phyloP scores from a whole-genome alignment of 1,284 basidiomycete species.

The Leccinum colubrinum region DNA sequence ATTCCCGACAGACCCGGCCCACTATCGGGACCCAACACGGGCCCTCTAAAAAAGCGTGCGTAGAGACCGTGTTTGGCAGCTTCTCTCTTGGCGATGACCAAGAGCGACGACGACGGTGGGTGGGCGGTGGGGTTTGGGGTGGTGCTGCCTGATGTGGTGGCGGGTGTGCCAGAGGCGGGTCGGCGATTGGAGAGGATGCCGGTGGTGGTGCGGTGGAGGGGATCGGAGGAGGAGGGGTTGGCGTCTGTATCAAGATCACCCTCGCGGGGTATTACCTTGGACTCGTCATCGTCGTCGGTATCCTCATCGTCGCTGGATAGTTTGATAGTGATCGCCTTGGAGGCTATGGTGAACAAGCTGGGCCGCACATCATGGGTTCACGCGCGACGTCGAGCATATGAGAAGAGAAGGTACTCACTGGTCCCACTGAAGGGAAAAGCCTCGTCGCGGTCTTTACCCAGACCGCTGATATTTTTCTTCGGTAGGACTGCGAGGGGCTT shows the following conservation, averaged over 20 bases:
- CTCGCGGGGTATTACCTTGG: slow-evolving; percentile 9
- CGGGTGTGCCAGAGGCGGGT: slow-evolving; percentile 51
- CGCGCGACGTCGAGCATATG: neutral
- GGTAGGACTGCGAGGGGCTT: slow-evolving; percentile 77
- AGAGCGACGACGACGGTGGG: slow-evolving; percentile 43
- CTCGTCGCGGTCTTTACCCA: slow-evolving; percentile 91
- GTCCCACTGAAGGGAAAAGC: slow-evolving; percentile 93
- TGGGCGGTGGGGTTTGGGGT: slow-evolving; percentile 40
- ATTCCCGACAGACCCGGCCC: slow-evolving; percentile 43
- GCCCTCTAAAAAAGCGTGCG: slow-evolving; percentile 77
- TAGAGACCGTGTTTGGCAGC: slow-evolving; percentile 76
- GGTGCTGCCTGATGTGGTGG: slow-evolving; percentile 50
- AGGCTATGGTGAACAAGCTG: slow-evolving; percentile 77
- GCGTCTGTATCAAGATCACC: neutral
- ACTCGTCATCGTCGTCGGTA: slow-evolving; percentile 36
- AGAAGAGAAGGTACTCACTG: slow-evolving; percentile 58
- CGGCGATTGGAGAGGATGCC: slow-evolving; percentile 76
- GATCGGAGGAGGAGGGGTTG: neutral
- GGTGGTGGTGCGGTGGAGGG: slow-evolving; percentile 51
- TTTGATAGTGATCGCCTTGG: slow-evolving; percentile 74
- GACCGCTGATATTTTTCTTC: slow-evolving; percentile 80
- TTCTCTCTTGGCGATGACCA: slow-evolving; percentile 72
- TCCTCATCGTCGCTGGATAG: slow-evolving; percentile 53
- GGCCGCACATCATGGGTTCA: neutral
- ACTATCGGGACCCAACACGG: slow-evolving; percentile 47